Percentiles rank a stretch among this genome's conserved stretches.
Evolutionary conservation across 139 green algal genomes (phyloP).

Genomic region (Closterium sp.): DNA sequence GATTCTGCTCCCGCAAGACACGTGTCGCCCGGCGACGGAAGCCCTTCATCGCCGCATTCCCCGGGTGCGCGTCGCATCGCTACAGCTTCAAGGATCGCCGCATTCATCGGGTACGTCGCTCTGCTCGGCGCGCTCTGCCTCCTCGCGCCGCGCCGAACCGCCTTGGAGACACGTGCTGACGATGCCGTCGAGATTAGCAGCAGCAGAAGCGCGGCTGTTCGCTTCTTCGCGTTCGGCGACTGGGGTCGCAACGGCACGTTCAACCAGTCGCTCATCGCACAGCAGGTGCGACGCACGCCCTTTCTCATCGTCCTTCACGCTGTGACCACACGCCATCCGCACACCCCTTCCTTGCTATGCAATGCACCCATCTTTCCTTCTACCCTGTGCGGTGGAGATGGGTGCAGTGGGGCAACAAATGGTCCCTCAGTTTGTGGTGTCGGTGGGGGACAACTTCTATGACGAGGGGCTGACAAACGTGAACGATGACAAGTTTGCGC

Average conservation of each 20-base stretch:
- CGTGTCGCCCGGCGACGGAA: too few relatives aligned
- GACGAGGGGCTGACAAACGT: conserved; percentile 5
- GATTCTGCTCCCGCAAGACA: too few relatives aligned
- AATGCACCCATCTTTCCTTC: background rate
- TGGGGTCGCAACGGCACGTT: conserved; percentile 22
- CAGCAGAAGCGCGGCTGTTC: background rate
- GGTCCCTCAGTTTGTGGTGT: conserved; percentile 25
- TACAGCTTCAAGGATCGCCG: too few relatives aligned
- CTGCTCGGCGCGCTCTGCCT: too few relatives aligned
- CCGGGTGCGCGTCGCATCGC: too few relatives aligned
- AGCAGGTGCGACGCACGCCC: conserved; percentile 5
- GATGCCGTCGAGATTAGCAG: background rate
- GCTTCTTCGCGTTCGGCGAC: conserved; percentile 25
- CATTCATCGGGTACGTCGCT: too few relatives aligned
- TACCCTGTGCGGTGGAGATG: conserved; percentile 13
- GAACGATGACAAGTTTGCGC: conserved; percentile 18
- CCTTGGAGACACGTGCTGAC: too few relatives aligned
- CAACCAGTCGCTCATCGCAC: conserved; percentile 24
- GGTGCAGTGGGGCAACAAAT: background rate
- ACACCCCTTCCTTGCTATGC: background rate
- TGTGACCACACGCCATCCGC: background rate
- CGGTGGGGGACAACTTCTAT: conserved; percentile 48
- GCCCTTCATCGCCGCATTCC: too few relatives aligned
- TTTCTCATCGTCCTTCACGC: background rate
- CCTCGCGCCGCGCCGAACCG: too few relatives aligned